Evolutionary conservation across 1,284 basidiomycete species (phyloP).

Genomic region (Pterulicium gracile): DNA sequence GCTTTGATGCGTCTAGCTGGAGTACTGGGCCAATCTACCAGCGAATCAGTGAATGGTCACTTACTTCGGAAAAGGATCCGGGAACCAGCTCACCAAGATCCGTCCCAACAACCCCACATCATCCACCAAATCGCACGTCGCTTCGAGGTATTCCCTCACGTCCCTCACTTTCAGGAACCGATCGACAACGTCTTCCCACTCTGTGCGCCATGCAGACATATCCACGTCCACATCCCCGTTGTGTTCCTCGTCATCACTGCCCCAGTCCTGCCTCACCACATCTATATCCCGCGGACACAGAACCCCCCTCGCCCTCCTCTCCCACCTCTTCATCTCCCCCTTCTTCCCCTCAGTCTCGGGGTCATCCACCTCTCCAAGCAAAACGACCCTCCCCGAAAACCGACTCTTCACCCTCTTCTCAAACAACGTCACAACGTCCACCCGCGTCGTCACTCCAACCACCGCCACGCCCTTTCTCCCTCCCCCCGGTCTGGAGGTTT

Average conservation of each 20-base stretch:
- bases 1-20: not conserved
- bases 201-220: conserved; percentile 28
- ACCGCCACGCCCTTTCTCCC: conserved; percentile 66
- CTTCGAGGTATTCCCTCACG: conserved; percentile 34
- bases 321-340: no score
- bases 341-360: no score
- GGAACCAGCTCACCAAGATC: no score
- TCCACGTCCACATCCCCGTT: no score
- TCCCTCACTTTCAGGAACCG: conserved; percentile 37
- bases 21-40: conserved; percentile 31
- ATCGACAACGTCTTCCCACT: conserved; percentile 54
- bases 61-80: no score
- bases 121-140: conserved; percentile 55
- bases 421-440: conserved; percentile 81
- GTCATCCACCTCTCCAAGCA: no score
- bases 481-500: conserved; percentile 48
- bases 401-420: conserved; percentile 95
- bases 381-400: conserved; percentile 87
- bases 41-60: no score
- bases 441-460: conserved; percentile 71
- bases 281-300: no score
- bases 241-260: no score
- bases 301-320: no score
- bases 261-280: no score
- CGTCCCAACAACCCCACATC: conserved; percentile 58